Base-by-base conservation (phyloP, 2,329 filamentous ascomycete genomes). In the Arthroderma uncinatum region DNA sequence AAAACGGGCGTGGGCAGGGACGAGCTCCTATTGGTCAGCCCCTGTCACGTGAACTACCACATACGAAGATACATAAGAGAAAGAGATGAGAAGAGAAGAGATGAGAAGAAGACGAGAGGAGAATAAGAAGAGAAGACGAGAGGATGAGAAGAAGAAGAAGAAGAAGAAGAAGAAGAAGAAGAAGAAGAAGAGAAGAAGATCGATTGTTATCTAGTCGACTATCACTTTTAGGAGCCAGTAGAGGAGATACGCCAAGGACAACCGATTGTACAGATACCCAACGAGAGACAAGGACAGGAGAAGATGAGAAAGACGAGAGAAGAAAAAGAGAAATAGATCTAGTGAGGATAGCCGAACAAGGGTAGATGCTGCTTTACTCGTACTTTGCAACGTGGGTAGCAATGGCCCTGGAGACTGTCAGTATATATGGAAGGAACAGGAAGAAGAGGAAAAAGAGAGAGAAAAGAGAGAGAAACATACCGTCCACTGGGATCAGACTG, bases 401-500 rank as follows among this genome's bases (percentile, higher is more conserved):
- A 69, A 93, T 91, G 60, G 88, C 86, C 73, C 87, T 89, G 66
- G 56, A 42, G 33, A 59, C 37, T 58, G 61, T 65, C 59, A 64
- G 63, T 33, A 47, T 34, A 23, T n/a, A 25, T n/a, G 21, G n/a
- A 48, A 25, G 40, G 5, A 14, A 14, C n/a, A 23, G 2, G 23
- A 25, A 12, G 16, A n/a, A 5, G 7, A 10, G 12, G 3, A 30
- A 5, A 2, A 12, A 34, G 44, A 19, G 34, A 36, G 2, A 34
- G 21, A 6, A 50, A 14, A 36, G 2, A 34, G 21, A 6, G 42
- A 14, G 25, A 47, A 52, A 65, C 77, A 74, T 73, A 89, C 87
- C 89, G 83, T 78, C 93, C 94, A 74, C 88, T 95, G 60, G 93
- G 93, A 73, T 98, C 93, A 25, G 84, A 88, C 81, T 96, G 90